Evolutionary conservation across 208 protist genomes (phyloP).

Genomic region (Leptomonas seymouri): DNA sequence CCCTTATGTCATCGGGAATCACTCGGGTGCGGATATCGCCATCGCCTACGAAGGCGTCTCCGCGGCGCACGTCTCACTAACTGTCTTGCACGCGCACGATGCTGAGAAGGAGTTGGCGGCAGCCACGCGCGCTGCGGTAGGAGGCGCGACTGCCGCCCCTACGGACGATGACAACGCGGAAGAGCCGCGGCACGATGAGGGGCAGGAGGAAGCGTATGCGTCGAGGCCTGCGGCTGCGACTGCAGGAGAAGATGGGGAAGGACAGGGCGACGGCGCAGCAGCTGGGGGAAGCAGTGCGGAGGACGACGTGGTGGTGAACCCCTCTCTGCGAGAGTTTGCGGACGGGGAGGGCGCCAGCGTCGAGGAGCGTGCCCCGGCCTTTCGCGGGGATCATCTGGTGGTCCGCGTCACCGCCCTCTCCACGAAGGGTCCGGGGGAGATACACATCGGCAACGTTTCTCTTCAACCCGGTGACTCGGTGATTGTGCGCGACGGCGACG

Average conservation of each 20-base stretch:
- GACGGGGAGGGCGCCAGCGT: no score
- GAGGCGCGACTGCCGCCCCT: not conserved
- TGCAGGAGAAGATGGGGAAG: constrained; percentile 15
- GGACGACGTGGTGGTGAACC: not conserved
- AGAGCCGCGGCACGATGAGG: not conserved
- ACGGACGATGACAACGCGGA: not conserved
- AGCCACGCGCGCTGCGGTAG: not conserved
- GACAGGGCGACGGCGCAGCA: not conserved
- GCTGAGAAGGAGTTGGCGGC: constrained; percentile 24
- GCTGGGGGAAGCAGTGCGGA: no score
- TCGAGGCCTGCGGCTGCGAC: constrained; percentile 1
- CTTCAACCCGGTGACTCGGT: constrained; percentile 40
- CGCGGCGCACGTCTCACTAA: constrained; percentile 54
- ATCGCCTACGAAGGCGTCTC: constrained; percentile 49
- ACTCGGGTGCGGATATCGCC: constrained; percentile 35
- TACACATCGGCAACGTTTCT: constrained; percentile 38
- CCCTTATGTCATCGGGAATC: constrained; percentile 68
- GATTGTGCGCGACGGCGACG: constrained; percentile 47
- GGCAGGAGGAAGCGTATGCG: constrained; percentile 5
- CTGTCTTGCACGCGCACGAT: constrained; percentile 61
- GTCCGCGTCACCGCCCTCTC: constrained; percentile 51
- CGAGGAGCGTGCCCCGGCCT: no score
- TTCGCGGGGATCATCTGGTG: constrained; percentile 48
- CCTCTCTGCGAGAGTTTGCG: not conserved
- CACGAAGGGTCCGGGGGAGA: constrained; percentile 39